A percentile compares a stretch with the other conserved stretches of the same genome.
Evolutionary conservation across 192 early-diverging fungal genomes (phyloP).

Genomic region (Mycoemilia scoparia): DNA sequence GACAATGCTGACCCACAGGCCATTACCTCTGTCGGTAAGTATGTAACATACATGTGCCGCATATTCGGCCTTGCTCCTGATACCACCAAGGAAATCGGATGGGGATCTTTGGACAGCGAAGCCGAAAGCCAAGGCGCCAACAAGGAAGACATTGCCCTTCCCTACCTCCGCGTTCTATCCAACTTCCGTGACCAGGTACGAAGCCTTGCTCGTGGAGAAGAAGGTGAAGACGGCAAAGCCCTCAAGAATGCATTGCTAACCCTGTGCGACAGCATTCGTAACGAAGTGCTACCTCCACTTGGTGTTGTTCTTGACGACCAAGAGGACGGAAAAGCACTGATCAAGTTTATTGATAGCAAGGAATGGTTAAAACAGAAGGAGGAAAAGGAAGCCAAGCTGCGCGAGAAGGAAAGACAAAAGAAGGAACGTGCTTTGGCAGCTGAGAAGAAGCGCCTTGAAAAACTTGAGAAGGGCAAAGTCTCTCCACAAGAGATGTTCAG

Average conservation of each 20-base stretch:
- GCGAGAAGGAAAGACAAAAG: conserved; percentile 39
- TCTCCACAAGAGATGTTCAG: conserved; percentile 72
- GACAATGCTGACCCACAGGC: conserved; percentile 47
- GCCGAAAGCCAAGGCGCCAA: conserved; percentile 10
- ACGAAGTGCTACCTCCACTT: conserved; percentile 70
- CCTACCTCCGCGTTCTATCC: conserved; percentile 62
- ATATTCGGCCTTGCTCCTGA: conserved; percentile 60
- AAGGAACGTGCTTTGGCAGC: conserved; percentile 41
- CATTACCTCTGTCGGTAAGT: conserved; percentile 59
- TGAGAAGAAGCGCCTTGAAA: conserved; percentile 45
- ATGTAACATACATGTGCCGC: conserved; percentile 62
- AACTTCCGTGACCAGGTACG: conserved; percentile 80
- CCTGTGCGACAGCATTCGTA: conserved; percentile 74
- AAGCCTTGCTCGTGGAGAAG: conserved; percentile 36
- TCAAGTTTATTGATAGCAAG: conserved; percentile 72
- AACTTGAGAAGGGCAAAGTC: conserved; percentile 58
- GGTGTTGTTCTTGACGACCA: conserved; percentile 87
- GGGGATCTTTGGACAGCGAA: conserved; percentile 18
- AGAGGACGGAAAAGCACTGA: conserved; percentile 80
- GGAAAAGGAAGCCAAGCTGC: conserved; percentile 38
- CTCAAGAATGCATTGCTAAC: conserved; percentile 40
- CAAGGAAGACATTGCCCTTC: conserved; percentile 48
- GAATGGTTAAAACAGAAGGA: conserved; percentile 44
- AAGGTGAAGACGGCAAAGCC: not conserved
- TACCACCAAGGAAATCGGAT: conserved; percentile 52